Percentiles rank a stretch among this genome's conserved stretches.
phyloP scores from a whole-genome alignment of 2,329 filamentous ascomycete genomes.

The Scleromitrula shiraiana region DNA sequence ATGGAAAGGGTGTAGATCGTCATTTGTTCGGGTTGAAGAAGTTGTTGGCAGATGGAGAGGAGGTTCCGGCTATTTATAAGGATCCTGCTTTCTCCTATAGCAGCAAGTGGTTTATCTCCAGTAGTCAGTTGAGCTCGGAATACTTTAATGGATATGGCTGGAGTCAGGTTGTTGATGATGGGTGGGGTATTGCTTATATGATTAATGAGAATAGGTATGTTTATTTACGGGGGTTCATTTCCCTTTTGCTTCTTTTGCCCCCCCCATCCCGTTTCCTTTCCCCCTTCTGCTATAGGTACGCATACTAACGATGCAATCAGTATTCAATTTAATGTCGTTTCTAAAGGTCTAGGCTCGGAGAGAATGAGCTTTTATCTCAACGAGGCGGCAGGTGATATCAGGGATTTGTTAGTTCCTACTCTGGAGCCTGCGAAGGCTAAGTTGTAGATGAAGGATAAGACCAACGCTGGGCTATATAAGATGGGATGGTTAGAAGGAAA shows the following conservation, averaged over 20 bases:
- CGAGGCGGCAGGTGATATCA: slow-evolving; percentile 84
- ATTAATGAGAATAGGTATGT: slow-evolving; percentile 92
- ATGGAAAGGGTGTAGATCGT: slow-evolving; percentile 89
- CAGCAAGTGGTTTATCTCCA: slow-evolving; percentile 80
- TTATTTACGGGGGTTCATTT: not conserved
- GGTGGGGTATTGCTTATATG: slow-evolving; percentile 98
- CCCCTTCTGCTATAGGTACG: not conserved
- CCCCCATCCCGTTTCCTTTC: not conserved
- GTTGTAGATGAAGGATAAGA: slow-evolving; percentile 46
- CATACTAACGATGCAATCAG: slow-evolving; percentile 36
- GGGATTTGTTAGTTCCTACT: slow-evolving; percentile 76
- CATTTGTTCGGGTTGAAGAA: slow-evolving; percentile 98
- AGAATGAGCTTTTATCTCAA: slow-evolving; percentile 95
- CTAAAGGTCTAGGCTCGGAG: slow-evolving; percentile 82
- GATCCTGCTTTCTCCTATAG: slow-evolving; percentile 84
- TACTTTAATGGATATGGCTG: slow-evolving; percentile 99
- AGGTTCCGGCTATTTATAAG: slow-evolving; percentile 73
- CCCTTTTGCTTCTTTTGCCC: not conserved
- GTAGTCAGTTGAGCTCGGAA: slow-evolving; percentile 85
- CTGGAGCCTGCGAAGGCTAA: slow-evolving; percentile 78
- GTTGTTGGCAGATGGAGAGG: slow-evolving; percentile 70
- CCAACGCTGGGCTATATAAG: not conserved
- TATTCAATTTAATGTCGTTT: slow-evolving; percentile 96
- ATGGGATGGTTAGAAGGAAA: not conserved
- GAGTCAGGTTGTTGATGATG: slow-evolving; percentile 94